phyloP scores from a whole-genome alignment of 176 grass and related monocot genomes.

The bread wheat (Triticum aestivum) region DNA sequence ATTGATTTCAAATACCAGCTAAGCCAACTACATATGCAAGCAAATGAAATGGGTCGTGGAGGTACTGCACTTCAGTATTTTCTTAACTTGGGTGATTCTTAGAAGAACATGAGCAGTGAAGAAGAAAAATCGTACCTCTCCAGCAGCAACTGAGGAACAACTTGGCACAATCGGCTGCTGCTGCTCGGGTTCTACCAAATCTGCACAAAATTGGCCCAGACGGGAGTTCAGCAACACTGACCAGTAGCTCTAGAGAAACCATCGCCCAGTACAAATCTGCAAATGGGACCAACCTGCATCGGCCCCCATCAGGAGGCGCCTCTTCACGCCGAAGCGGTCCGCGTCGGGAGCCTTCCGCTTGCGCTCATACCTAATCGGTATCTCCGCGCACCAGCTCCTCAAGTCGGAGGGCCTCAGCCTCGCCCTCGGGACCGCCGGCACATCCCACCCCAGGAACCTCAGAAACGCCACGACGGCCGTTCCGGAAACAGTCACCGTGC shows the following conservation, averaged over 20 bases:
- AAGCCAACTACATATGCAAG: slow-evolving; percentile 11
- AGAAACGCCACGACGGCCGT: slow-evolving; percentile 24
- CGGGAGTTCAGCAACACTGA: neutral
- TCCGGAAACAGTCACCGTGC: slow-evolving; percentile 44
- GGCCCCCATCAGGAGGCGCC: slow-evolving; percentile 38
- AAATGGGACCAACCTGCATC: slow-evolving; percentile 42
- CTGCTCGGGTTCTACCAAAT: slow-evolving; percentile 29
- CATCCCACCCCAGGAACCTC: slow-evolving; percentile 36
- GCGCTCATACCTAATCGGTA: slow-evolving; percentile 35
- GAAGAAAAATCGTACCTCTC: slow-evolving; percentile 40
- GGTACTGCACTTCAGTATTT: neutral
- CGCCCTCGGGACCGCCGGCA: slow-evolving; percentile 14
- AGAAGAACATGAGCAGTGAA: neutral
- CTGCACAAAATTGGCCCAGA: slow-evolving; percentile 36
- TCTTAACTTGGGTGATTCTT: neutral
- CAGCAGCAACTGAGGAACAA: neutral
- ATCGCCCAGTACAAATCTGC: slow-evolving; percentile 6
- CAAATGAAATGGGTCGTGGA: neutral
- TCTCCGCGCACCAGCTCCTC: slow-evolving; percentile 9
- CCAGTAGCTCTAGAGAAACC: neutral
- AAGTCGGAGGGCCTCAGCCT: neutral
- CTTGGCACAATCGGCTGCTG: neutral
- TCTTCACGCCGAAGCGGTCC: slow-evolving; percentile 32
- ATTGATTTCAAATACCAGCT: neutral
- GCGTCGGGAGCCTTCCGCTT: slow-evolving; percentile 58